Conservation (phyloP, 768 basidiomycete species). For the Agrocybe pediades region DNA sequence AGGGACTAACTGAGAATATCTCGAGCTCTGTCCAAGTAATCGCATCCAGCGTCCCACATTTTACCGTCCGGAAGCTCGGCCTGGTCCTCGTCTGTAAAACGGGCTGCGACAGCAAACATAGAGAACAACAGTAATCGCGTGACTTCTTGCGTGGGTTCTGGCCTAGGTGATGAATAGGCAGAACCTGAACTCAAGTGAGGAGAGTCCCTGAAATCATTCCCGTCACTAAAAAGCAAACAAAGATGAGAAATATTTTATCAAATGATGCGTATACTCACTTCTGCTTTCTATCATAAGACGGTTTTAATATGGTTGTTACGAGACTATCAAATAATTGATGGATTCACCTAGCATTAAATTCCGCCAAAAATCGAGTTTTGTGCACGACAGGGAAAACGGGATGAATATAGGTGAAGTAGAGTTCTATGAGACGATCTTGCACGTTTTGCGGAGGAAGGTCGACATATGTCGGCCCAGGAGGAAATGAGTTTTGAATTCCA, state of each 20-base stretch:
- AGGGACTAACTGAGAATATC: slow-evolving; percentile 56
- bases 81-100: slow-evolving; percentile 59
- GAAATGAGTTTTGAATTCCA: slow-evolving; percentile 30
- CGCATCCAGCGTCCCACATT: slow-evolving; percentile 71
- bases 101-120: slow-evolving; percentile 81
- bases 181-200: slow-evolving; percentile 27
- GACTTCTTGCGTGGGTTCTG: slow-evolving; percentile 61
- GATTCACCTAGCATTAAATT: slow-evolving; percentile 55
- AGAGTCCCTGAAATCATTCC: slow-evolving; percentile 26
- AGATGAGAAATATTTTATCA: background rate
- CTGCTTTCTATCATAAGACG: slow-evolving; percentile 14
- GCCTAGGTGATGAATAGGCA: slow-evolving; percentile 36
- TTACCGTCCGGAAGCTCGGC: slow-evolving; percentile 49
- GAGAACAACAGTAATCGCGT: slow-evolving; percentile 73
- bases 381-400: slow-evolving; percentile 84
- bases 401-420: slow-evolving; percentile 85
- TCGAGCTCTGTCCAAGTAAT: slow-evolving; percentile 65
- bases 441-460: slow-evolving; percentile 60
- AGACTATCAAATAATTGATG: background rate
- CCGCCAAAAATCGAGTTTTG: slow-evolving; percentile 65
- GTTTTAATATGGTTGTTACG: slow-evolving; percentile 4
- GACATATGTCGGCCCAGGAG: slow-evolving; percentile 47
- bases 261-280: slow-evolving; percentile 7
- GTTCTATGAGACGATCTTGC: slow-evolving; percentile 68
- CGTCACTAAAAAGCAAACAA: slow-evolving; percentile 17